phyloP scores from a whole-genome alignment of 2,329 filamentous ascomycete genomes.

The Mariannaea sp. region DNA sequence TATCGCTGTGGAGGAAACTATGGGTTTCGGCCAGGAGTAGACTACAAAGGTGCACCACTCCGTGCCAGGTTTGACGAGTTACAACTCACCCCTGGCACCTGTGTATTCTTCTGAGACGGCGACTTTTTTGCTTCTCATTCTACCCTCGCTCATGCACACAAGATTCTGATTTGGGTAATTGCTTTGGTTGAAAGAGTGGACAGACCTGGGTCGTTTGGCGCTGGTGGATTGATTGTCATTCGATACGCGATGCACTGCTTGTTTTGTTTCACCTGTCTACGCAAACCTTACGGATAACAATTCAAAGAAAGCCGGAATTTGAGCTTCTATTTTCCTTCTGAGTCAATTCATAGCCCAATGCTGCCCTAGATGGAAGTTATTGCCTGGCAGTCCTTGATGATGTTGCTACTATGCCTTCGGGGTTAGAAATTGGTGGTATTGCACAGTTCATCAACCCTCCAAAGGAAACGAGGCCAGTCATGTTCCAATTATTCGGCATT shows the following conservation, averaged over 20 bases:
- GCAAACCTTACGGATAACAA: conserved; percentile 19
- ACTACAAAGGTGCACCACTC: conserved; percentile 26
- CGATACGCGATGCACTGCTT: conserved; percentile 34
- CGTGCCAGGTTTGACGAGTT: conserved; percentile 23
- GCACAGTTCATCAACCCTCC: not conserved
- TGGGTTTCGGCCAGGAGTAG: conserved; percentile 98
- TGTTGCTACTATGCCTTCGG: too few species aligned
- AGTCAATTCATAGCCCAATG: too few species aligned
- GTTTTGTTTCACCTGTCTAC: conserved; percentile 21
- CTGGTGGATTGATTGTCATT: conserved; percentile 38
- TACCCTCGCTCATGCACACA: conserved; percentile 27
- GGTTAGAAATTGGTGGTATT: not conserved
- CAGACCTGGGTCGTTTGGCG: conserved; percentile 40
- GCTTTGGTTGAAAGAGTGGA: conserved; percentile 40
- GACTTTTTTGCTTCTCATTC: conserved; percentile 24
- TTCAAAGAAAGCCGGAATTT: conserved; percentile 16
- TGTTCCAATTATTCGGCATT: conserved; percentile 26
- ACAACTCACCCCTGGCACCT: conserved; percentile 15
- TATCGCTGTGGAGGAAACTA: conserved; percentile 97
- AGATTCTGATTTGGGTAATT: conserved; percentile 40
- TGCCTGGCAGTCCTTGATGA: too few species aligned
- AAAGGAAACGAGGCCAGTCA: too few species aligned
- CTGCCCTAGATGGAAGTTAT: too few species aligned
- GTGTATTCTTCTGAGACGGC: conserved; percentile 28
- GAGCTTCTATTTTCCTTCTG: conserved; percentile 9